Evolutionary conservation across 1,284 basidiomycete genomes (phyloP).

Genomic region (Microbotryum scabiosae): DNA sequence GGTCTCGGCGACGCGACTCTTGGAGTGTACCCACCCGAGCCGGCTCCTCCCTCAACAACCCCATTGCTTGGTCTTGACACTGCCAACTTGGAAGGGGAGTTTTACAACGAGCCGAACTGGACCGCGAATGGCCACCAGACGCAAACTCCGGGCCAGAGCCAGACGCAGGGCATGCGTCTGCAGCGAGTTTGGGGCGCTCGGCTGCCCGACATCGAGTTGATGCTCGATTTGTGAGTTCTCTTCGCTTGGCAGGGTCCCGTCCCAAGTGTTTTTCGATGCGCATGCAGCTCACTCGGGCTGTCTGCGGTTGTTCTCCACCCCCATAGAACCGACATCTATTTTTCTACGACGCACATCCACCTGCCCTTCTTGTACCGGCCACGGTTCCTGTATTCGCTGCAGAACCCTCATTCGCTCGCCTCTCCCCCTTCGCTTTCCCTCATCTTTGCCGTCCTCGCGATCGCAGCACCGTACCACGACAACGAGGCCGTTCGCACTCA

Average conservation of each 20-base stretch:
- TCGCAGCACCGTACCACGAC: slow-evolving; percentile 25
- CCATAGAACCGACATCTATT: slow-evolving; percentile 20
- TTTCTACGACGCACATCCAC: slow-evolving; percentile 21
- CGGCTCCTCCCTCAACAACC: no score
- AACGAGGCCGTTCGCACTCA: slow-evolving; percentile 6
- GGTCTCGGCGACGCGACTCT: no score
- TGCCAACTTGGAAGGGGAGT: no score
- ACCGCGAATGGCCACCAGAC: no score
- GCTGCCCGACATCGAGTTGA: slow-evolving; percentile 20
- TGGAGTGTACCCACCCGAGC: no score
- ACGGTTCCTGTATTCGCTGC: slow-evolving; percentile 28
- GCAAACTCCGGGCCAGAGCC: no score
- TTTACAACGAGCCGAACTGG: no score
- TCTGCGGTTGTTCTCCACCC: no score
- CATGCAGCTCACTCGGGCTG: background rate
- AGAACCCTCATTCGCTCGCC: slow-evolving; percentile 18
- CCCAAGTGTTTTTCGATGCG: background rate
- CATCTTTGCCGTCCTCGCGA: slow-evolving; percentile 25
- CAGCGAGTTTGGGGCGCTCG: slow-evolving; percentile 2
- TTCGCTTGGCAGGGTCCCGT: no score
- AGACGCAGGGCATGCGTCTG: no score
- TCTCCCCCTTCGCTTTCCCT: slow-evolving; percentile 22
- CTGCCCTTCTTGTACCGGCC: slow-evolving; percentile 28
- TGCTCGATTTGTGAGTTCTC: slow-evolving; percentile 22
- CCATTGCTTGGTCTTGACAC: no score